Evolutionary conservation across 176 grass and related monocot species (phyloP), one percentile per base, ranked within the genome.

Genomic region (Sorghum bicolor): DNA sequence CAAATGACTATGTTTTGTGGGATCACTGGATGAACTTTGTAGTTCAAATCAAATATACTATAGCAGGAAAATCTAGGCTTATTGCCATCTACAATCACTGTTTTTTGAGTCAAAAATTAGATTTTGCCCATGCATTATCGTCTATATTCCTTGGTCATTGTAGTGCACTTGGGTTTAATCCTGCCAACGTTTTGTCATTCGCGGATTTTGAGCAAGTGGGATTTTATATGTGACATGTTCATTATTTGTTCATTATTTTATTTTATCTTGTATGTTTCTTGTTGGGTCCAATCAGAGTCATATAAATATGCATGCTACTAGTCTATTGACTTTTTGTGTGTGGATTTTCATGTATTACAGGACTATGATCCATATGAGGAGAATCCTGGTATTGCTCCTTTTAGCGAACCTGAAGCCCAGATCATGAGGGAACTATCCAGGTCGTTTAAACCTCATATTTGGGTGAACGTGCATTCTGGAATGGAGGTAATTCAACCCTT

Each of bases 301-400:
- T 68, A 28, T 12, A 80, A 73, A 72, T 36, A 36, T 64, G 28
- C 10, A 73, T 38, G 5, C 5, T 52, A 45, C 47, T 57, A 24
- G 75, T 45, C 26, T 77, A 76, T 66, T 77, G 22, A 41, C 0
- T 36, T 29, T 29, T 38, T 83, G 19, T 24, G 16, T 86, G 11
- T 74, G 10, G 4, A 14, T 88, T 72, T 89, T 25, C 25, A 30
- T 92, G 68, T 62, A 34, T 77, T 93, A 5, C 63, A 99, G 96
- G 96, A 99, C 73, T 99, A 99, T 58, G 84, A 99, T 79, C 96
- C 93, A 67, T 99, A 94, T 64, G 96, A 99, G 79, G 96, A 99
- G 72, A 81, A 94, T 80, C 93, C 96, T 76, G 93, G 96, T 66
- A 77, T 64, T 50, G 93, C 91, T 45, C 91, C 93, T 85, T 98